phyloP scores from a whole-genome alignment of 2,329 filamentous ascomycete species.

The Penicillium digitatum region DNA sequence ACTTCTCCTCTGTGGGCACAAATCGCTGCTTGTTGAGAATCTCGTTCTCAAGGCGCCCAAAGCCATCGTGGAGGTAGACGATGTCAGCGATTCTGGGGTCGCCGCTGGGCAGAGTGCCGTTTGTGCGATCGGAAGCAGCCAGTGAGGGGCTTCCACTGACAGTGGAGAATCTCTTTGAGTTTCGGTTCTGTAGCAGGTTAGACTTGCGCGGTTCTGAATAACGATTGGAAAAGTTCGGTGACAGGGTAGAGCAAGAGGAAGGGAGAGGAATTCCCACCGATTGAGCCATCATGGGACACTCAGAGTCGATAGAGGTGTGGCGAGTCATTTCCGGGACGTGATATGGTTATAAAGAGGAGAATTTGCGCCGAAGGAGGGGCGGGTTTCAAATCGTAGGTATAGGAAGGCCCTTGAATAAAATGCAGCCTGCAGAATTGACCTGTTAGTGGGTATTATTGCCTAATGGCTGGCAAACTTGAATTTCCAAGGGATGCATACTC shows the following conservation, averaged over 20 bases:
- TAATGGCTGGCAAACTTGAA: not conserved
- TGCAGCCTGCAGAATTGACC: not conserved
- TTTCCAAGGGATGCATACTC: not conserved
- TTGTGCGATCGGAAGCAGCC: conserved; percentile 46
- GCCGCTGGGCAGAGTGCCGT: conserved; percentile 36
- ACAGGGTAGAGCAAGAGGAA: not conserved
- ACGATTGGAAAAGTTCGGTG: not conserved
- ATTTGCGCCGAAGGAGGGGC: not conserved
- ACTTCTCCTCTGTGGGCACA: conserved; percentile 72
- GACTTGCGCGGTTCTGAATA: not conserved
- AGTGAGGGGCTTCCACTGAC: conserved; percentile 48
- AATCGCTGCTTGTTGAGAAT: conserved; percentile 79
- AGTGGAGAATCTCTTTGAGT: conserved; percentile 53
- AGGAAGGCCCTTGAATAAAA: not conserved
- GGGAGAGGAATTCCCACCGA: conserved; percentile 40
- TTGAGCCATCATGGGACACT: conserved; percentile 54
- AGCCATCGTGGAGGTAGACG: conserved; percentile 71
- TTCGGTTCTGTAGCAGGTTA: conserved; percentile 40
- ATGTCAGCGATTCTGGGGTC: conserved; percentile 60
- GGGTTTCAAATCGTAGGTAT: not conserved
- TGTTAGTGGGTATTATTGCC: conserved; percentile 6
- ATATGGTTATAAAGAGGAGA: conserved; percentile 1
- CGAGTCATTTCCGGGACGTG: conserved; percentile 31
- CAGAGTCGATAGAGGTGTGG: conserved; percentile 50
- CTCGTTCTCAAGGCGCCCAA: conserved; percentile 87